Evolutionary conservation across 805 yeast species (phyloP).

Genomic region (Yamadazyma insecticola): DNA sequence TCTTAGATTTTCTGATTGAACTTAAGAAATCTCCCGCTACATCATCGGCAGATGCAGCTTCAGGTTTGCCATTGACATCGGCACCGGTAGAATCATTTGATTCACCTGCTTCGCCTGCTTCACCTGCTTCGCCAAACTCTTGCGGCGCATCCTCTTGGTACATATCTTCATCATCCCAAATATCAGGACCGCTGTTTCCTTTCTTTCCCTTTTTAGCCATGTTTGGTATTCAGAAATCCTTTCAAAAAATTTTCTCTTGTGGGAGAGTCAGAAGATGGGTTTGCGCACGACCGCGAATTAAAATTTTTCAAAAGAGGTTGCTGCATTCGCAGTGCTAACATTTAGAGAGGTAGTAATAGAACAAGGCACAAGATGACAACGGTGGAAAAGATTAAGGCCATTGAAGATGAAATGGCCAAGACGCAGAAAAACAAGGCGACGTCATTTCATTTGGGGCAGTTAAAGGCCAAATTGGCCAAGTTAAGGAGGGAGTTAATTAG

Average conservation of each 20-base stretch:
- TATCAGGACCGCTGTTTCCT: conserved; percentile 56
- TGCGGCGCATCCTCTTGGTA: conserved; percentile 5
- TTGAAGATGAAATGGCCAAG: conserved; percentile 96
- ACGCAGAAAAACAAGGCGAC: conserved; percentile 99
- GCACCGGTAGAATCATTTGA: conserved; percentile 27
- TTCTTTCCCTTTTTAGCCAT: conserved; percentile 62
- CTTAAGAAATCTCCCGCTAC: conserved; percentile 72
- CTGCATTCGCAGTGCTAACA: neutral
- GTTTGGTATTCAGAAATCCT: too few relatives aligned
- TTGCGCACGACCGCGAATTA: conserved; percentile 1
- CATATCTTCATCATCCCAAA: conserved; percentile 77
- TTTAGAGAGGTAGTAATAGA: neutral
- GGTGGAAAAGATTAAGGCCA: conserved; percentile 66
- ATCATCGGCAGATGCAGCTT: conserved; percentile 18
- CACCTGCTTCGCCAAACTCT: conserved; percentile 1
- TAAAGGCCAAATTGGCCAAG: conserved; percentile 94
- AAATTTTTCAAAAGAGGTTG: conserved; percentile 5
- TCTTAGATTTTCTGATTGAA: conserved; percentile 75
- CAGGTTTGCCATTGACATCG: conserved; percentile 30
- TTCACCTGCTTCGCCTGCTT: conserved; percentile 3
- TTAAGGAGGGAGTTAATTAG: conserved; percentile 82
- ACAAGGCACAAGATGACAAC: conserved; percentile 32
- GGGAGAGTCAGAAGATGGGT: neutral
- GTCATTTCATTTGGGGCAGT: conserved; percentile 93
- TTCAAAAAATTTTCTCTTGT: conserved; percentile 1